Evolutionary conservation across 2,329 filamentous ascomycete species (phyloP).

Genomic region (Penicillium crustosum): DNA sequence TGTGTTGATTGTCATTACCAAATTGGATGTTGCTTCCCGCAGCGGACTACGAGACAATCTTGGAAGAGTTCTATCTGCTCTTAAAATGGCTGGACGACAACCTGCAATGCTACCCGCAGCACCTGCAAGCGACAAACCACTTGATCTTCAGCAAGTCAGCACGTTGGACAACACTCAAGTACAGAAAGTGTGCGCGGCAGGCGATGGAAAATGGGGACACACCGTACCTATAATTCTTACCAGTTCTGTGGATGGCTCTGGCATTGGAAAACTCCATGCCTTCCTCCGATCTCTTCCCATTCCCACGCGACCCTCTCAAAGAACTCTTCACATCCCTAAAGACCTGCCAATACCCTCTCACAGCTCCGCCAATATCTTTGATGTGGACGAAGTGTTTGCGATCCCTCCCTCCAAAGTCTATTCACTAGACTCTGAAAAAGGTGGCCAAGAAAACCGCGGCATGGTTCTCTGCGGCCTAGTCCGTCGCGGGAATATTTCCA

Average conservation of each 20-base stretch:
- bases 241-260: constrained; percentile 79
- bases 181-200: constrained; percentile 52
- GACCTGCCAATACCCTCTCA: constrained; percentile 33
- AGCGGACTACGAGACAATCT: constrained; percentile 68
- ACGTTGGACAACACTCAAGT: constrained; percentile 59
- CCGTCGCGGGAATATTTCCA: constrained; percentile 71
- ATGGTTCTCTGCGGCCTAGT: constrained; percentile 83
- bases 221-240: constrained; percentile 83
- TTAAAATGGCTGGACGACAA: constrained; percentile 73
- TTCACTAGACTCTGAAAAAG: constrained; percentile 40
- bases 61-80: constrained; percentile 68
- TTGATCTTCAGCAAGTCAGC: constrained; percentile 60
- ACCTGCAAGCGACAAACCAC: constrained; percentile 47
- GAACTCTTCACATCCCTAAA: constrained; percentile 22
- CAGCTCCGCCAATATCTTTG: constrained; percentile 68
- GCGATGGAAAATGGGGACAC: constrained; percentile 41
- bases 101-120: constrained; percentile 65
- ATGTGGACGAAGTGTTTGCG: constrained; percentile 87
- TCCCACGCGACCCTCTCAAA: constrained; percentile 46
- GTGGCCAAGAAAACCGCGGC: constrained; percentile 52
- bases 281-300: constrained; percentile 75
- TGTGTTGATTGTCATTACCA: constrained; percentile 81
- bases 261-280: constrained; percentile 78
- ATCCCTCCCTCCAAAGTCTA: constrained; percentile 64
- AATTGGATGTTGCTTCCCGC: constrained; percentile 81